Evolutionary conservation across 345 rosid genomes (phyloP), one percentile per base, ranked within the genome.

Genomic region (Rhodamnia argentea): DNA sequence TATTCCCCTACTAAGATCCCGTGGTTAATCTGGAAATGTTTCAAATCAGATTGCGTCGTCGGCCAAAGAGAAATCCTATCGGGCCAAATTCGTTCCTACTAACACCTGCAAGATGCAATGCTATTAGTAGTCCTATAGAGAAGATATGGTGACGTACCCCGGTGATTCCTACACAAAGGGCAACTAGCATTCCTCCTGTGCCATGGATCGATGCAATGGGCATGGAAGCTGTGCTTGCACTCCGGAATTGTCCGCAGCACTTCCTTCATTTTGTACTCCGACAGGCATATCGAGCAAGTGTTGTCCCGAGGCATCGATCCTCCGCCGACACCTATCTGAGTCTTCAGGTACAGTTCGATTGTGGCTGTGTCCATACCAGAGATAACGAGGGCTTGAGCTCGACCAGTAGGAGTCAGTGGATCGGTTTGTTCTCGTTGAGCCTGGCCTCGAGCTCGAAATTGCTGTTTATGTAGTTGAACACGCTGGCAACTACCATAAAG

Each of bases 171-270:
- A 86, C 96, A 95, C 51, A 95, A 24, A 0, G 98, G 96, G 85
- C 96, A 93, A 4, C 95, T 88, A 1, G 92, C 93, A 20, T 92
- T 94, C 86, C 88, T 32, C 85, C 85, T 88, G 52, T 94, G 91
- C 96, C 96, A 95, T 86, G 90, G 91, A 75, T 95, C 96, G 18
- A 95, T 87, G 83, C 98, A 93, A 8, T 88, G 88, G 1, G 91
- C 93, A 60, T 95, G 98, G 87, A 93, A 95, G 87, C 90, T 91
- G 42, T 94, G 98, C 83, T 91, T 89, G 87, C 98, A 94, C 29
- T 87, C 82, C 5, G 96, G 96, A 40, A 95, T 90, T 18, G 92
- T 92, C 88, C 95, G 83, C 22, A 93, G 76, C 14, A 90, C 90
- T 83, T 95, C 96, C 58, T 90, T 90, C 0, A 94, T 86, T 70